These are phyloP conservation scores for Microcyclosporella mali DNA, from an alignment of 2,329 filamentous ascomycete species.

Conservation along the genomic window DNA sequence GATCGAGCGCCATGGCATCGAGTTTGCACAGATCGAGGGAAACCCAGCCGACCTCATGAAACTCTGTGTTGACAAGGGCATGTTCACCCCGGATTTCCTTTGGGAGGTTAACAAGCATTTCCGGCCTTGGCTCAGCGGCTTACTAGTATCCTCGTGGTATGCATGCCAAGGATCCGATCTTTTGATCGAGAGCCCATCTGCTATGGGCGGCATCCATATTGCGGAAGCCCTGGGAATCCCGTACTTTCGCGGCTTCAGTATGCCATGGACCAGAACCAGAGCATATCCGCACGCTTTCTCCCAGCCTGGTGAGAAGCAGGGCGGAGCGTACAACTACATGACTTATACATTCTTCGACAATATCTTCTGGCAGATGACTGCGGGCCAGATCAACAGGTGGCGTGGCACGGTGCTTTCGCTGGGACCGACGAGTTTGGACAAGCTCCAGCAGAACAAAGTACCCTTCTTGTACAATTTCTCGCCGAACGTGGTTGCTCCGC, in stretches of 20 bases:
- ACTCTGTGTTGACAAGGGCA: conserved; percentile 93
- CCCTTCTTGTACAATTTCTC: conserved; percentile 98
- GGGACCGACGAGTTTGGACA: conserved; percentile 75
- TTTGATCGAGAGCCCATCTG: conserved; percentile 88
- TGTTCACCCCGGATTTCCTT: conserved; percentile 89
- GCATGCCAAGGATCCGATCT: conserved; percentile 84
- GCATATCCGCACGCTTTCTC: conserved; percentile 96
- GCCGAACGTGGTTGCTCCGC: conserved; percentile 85
- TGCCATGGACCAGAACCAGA: conserved; percentile 95
- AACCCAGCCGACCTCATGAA: conserved; percentile 93
- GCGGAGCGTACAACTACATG: conserved; percentile 89
- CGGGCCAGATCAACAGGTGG: conserved; percentile 89
- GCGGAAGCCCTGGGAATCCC: conserved; percentile 88
- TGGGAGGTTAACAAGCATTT: conserved; percentile 82
- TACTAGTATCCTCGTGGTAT: conserved; percentile 72
- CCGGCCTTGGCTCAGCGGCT: conserved; percentile 87
- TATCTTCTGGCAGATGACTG: conserved; percentile 91
- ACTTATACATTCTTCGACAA: conserved; percentile 96
- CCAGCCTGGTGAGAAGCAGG: conserved; percentile 87
- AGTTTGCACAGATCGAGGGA: conserved; percentile 80
- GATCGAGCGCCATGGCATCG: conserved; percentile 89
- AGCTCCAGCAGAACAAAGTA: conserved; percentile 94
- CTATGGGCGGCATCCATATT: conserved; percentile 97
- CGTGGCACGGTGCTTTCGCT: conserved; percentile 72
- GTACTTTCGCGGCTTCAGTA: conserved; percentile 95